These are phyloP conservation scores for Cadophora sp. DNA, from an alignment of 2,329 filamentous ascomycete genomes.

Conservation along the genomic window DNA sequence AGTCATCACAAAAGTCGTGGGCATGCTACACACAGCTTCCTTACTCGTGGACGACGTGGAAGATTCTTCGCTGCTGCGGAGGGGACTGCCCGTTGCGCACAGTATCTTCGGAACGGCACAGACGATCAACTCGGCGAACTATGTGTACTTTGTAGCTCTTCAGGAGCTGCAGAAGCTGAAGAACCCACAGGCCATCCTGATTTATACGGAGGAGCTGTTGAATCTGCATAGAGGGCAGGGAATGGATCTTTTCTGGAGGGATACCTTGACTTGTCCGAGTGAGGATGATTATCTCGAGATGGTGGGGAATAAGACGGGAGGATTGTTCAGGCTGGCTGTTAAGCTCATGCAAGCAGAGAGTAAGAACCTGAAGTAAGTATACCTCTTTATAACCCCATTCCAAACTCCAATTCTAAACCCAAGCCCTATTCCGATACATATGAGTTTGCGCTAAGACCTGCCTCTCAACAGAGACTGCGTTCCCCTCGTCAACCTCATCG, in stretches of 20 bases:
- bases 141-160: conserved; percentile 83
- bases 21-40: conserved; percentile 86
- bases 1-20: conserved; percentile 79
- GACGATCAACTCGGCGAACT: conserved; percentile 91
- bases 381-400: background rate
- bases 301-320: conserved; percentile 90
- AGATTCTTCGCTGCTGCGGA: conserved; percentile 77
- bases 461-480: conserved; percentile 67
- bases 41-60: conserved; percentile 89
- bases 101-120: conserved; percentile 85
- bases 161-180: conserved; percentile 75
- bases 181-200: conserved; percentile 70
- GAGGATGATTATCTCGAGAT: conserved; percentile 95
- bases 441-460: conserved; percentile 16
- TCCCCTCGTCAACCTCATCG: conserved; percentile 83
- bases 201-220: conserved; percentile 83
- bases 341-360: conserved; percentile 87
- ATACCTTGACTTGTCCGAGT: conserved; percentile 81
- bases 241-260: conserved; percentile 91
- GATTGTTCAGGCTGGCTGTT: conserved; percentile 82
- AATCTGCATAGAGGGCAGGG: conserved; percentile 88
- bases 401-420: background rate
- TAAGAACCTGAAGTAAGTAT: conserved; percentile 50
- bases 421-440: too few species aligned
- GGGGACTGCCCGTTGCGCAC: conserved; percentile 83